These are phyloP conservation scores for Pythium aquatile DNA, from an alignment of 352 stramenopile genomes.

Conservation along the genomic window DNA sequence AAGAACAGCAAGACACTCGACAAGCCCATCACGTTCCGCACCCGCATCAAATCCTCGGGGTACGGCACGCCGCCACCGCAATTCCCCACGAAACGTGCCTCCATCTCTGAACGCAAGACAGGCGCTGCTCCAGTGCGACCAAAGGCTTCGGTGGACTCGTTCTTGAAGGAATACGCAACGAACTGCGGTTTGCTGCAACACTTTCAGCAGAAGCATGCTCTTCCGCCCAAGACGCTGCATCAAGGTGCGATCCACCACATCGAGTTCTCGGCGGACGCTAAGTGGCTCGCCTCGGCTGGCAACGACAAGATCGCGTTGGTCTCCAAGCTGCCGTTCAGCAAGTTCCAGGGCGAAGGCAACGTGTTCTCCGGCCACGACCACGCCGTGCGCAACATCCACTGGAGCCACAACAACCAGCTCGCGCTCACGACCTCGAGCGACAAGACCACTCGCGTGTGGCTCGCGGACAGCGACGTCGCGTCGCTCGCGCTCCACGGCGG, in stretches of 20 bases:
- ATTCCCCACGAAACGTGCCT: conserved; percentile 25
- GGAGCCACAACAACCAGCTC: conserved; percentile 73
- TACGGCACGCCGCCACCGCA: conserved; percentile 46
- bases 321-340: conserved; percentile 68
- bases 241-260: conserved; percentile 66
- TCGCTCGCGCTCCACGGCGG: conserved; percentile 59
- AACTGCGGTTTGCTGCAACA: conserved; percentile 56
- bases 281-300: conserved; percentile 65
- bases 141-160: conserved; percentile 31
- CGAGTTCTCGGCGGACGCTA: conserved; percentile 78
- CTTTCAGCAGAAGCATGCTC: conserved; percentile 52
- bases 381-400: conserved; percentile 60
- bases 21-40: conserved; percentile 82
- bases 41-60: conserved; percentile 76
- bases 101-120: conserved; percentile 32
- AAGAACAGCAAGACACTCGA: conserved; percentile 38
- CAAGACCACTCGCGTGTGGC: conserved; percentile 69
- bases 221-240: conserved; percentile 57
- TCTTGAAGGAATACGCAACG: conserved; percentile 73
- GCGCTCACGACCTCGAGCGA: conserved; percentile 68
- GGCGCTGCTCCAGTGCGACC: not conserved
- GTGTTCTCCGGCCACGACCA: conserved; percentile 72
- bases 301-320: conserved; percentile 63
- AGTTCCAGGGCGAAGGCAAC: conserved; percentile 62
- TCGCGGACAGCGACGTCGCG: conserved; percentile 53